Evolutionary conservation across 1,284 basidiomycete genomes (phyloP), one percentile per base, ranked within the genome.

Genomic region (Puccinia brachypodii): DNA sequence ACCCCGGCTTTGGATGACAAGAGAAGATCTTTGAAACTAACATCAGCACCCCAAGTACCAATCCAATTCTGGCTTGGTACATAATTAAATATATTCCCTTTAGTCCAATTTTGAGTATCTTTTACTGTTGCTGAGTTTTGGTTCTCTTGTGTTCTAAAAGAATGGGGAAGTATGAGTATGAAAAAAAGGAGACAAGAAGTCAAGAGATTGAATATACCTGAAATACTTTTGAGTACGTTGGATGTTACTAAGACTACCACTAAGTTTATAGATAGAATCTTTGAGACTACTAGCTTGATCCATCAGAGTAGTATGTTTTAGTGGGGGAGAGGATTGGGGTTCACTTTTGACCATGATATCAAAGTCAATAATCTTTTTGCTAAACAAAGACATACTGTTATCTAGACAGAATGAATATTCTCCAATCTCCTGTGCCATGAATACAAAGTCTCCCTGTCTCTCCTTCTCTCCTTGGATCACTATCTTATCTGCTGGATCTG

Each of bases 351-450:
- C 94, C 94, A 96, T 95, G 87, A 96, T 96, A 87, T 81, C 56
- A 33, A 98, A 96, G 88, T 98, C 96, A 84, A 98, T 89, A 80
- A 97, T 90, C 87, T 98, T 97, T 88, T 95, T 89, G 88, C 92
- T 92, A 84, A 95, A 89, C 3, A 93, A 94, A 11, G 92, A 94
- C 91, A 94, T 94, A 88, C 96, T 94, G 87, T 99, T 99, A 86
- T 95, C 93, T 87, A 99, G 98, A 89, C 97, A 99, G 89, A 99
- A 99, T 2, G 94, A 89, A 88, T 98, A 98, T 89, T 99, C 97
- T 85, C 96, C 96, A 81, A 92, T 90, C 50, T 90, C 90, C 88
- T 98, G 96, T 16, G 94, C 96, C 4, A 97, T 99, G 84, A 99
- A 91, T 83, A 99, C 94, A 86, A 92, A 98, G 90, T 99, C 97